phyloP scores from a whole-genome alignment of 306 rosid genomes.

The Cajanus cajan region DNA sequence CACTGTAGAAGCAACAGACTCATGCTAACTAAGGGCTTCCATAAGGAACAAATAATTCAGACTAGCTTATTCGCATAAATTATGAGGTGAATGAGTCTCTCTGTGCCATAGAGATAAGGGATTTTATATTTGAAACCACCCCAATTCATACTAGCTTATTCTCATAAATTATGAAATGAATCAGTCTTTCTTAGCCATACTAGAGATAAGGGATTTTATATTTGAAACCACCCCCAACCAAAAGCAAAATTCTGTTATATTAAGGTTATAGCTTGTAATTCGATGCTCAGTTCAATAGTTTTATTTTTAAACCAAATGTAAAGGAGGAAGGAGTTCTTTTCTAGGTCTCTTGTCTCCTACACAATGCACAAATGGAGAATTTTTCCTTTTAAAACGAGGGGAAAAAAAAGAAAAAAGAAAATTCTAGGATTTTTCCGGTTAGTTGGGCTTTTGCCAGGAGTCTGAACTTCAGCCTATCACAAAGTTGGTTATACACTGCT shows the following conservation, averaged over 20 bases:
- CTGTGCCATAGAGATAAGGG: background rate
- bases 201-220: background rate
- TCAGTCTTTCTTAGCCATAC: background rate
- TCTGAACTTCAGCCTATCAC: background rate
- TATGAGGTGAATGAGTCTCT: background rate
- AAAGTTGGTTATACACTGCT: background rate
- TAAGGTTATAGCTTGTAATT: background rate
- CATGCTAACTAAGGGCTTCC: background rate
- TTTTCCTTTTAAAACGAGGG: background rate
- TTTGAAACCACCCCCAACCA: background rate
- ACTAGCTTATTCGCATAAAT: background rate
- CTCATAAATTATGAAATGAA: background rate
- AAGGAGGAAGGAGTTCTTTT: background rate
- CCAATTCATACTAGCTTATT: background rate
- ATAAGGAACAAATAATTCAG: background rate
- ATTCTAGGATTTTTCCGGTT: background rate
- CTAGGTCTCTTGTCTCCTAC: background rate
- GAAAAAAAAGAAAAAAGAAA: background rate
- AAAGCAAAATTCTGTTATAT: background rate
- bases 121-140: background rate
- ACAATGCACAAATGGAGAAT: background rate
- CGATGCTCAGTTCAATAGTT: background rate
- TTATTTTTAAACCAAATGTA: background rate
- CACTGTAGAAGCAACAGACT: background rate
- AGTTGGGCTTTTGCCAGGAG: background rate